Conservation (phyloP, 768 basidiomycete genomes). For the Naganishia vaughanmartiniae region DNA sequence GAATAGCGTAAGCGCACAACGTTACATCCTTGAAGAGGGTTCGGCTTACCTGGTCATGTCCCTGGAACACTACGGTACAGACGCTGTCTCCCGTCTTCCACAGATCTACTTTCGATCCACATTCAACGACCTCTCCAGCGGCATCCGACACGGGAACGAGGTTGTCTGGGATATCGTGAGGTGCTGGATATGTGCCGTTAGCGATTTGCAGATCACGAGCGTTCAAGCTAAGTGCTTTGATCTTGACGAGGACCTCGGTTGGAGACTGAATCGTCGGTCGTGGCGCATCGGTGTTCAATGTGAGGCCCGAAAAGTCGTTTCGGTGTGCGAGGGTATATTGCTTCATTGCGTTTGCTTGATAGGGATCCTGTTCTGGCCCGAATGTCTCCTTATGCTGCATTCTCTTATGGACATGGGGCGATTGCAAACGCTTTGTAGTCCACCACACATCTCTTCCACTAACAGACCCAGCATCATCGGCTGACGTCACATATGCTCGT, state of each 20-base stretch:
- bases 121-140: constrained; percentile 39
- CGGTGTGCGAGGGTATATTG: constrained; percentile 26
- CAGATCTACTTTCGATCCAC: constrained; percentile 38
- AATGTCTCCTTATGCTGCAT: no score
- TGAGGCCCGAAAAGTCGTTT: constrained; percentile 26
- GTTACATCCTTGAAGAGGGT: no score
- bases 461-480: no score
- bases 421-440: no score
- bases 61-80: constrained; percentile 39
- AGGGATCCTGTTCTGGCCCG: no score
- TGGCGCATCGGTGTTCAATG: constrained; percentile 2
- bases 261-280: constrained; percentile 2
- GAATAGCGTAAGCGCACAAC: background rate
- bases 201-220: constrained; percentile 50
- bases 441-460: no score
- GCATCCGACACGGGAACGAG: constrained; percentile 42
- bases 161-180: constrained; percentile 40
- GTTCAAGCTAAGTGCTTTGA: constrained; percentile 47
- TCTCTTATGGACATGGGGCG: no score
- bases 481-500: no score
- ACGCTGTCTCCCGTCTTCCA: constrained; percentile 46
- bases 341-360: constrained; percentile 3
- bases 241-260: constrained; percentile 41
- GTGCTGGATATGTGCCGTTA: constrained; percentile 43
- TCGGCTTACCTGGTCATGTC: constrained; percentile 40